These are phyloP conservation scores for Trametes cubensis DNA, from an alignment of 768 basidiomycete genomes.

Conservation along the genomic window DNA sequence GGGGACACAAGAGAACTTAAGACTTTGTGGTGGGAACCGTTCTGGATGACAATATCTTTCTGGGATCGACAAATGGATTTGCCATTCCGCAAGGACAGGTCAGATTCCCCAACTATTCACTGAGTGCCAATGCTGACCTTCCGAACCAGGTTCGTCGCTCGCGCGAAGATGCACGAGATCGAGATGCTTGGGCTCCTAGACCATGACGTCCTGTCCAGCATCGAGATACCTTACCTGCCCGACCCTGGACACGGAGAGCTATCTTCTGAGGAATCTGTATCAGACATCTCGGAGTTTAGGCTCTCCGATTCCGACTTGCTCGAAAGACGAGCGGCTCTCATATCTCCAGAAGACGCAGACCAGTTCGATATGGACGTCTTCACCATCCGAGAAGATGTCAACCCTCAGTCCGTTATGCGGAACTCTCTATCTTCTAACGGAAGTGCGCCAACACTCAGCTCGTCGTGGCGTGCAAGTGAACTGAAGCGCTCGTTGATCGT, in stretches of 20 bases:
- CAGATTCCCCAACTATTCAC: not conserved
- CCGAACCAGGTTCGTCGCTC: conserved; percentile 76
- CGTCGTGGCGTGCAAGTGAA: conserved; percentile 41
- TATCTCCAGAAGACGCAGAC: conserved; percentile 61
- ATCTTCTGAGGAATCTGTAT: conserved; percentile 21
- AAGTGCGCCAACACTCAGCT: conserved; percentile 39
- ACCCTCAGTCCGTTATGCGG: conserved; percentile 36
- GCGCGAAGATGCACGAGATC: conserved; percentile 97
- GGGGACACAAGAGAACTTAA: conserved; percentile 44
- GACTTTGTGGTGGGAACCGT: conserved; percentile 89
- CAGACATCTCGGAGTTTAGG: conserved; percentile 13
- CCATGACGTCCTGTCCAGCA: conserved; percentile 87
- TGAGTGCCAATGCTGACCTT: not conserved
- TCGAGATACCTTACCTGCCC: conserved; percentile 80
- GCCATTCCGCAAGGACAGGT: conserved; percentile 81
- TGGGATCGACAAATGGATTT: conserved; percentile 89
- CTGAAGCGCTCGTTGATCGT: conserved; percentile 28
- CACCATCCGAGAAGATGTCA: conserved; percentile 46
- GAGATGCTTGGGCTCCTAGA: conserved; percentile 93
- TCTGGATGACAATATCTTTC: conserved; percentile 80
- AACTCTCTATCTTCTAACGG: conserved; percentile 46
- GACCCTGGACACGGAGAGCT: conserved; percentile 38
- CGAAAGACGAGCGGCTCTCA: conserved; percentile 4
- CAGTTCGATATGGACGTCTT: conserved; percentile 77
- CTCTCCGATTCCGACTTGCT: not conserved